Evolutionary conservation across 1,284 basidiomycete species (phyloP).

Genomic region (Irpex sp.): DNA sequence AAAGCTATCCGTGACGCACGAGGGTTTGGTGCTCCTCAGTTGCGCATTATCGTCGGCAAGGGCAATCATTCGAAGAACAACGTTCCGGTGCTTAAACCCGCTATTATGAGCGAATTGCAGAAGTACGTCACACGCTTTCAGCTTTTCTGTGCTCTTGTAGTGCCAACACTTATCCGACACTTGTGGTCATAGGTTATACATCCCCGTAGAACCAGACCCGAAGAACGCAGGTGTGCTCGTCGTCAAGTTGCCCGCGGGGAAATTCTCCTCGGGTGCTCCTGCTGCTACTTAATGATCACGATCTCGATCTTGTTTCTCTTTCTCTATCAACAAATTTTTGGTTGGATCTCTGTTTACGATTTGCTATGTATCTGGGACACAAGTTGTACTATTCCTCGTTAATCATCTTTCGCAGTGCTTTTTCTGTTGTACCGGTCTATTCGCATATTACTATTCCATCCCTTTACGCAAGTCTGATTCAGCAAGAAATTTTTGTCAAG

Average conservation of each 20-base stretch:
- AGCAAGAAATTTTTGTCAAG: too few species aligned
- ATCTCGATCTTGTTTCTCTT: background rate
- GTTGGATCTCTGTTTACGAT: background rate
- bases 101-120: constrained; percentile 61
- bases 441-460: background rate
- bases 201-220: constrained; percentile 22
- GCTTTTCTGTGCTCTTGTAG: background rate
- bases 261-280: background rate
- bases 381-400: background rate
- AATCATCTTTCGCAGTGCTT: background rate
- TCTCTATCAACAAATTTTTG: background rate
- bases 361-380: background rate
- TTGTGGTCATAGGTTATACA: constrained; percentile 6
- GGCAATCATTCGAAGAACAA: constrained; percentile 69
- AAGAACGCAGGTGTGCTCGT: constrained; percentile 28
- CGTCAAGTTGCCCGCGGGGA: constrained; percentile 19
- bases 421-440: background rate
- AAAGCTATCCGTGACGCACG: constrained; percentile 55
- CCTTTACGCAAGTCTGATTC: too few species aligned
- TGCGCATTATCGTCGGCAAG: constrained; percentile 75
- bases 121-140: constrained; percentile 34
- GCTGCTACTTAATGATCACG: background rate
- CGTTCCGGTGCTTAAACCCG: constrained; percentile 69
- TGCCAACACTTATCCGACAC: too few species aligned
- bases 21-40: constrained; percentile 41